Evolutionary conservation across 192 early-diverging fungal genomes (phyloP), one percentile per base, ranked within the genome.

Genomic region (Rhizophagus clarus): DNA sequence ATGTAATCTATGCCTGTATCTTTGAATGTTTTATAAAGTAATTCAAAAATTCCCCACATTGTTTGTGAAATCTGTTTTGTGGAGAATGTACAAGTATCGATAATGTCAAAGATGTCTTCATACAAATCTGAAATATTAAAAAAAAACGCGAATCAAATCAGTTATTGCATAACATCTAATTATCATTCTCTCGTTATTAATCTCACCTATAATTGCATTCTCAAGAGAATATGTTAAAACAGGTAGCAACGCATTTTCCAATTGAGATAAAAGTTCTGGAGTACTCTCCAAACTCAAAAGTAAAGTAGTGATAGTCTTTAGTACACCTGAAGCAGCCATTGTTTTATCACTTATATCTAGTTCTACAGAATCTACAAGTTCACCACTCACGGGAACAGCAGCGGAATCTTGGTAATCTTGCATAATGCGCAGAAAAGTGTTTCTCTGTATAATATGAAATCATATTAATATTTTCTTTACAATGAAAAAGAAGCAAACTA

Each of bases 291-390:
- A 88, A 72, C 94, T 92, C 64, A 94, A 79, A 17, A 99, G 92
- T 61, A 99, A 85, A 11, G 95, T 97, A 80, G 89, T 90, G 66
- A 99, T 91, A 20, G 96, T 97, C 83, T 96, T 96, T 40, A 97
- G 86, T 3, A 97, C 90, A 72, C 96, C 95, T 87, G 94, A 92
- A 20, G 96, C 94, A 1, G 96, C 94, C 90, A 94, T 91, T 14
- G 92, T 94, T 86, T 96, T 96, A 75, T 97, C 96, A 67, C 91
- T 91, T 20, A 91, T 83, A 49, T 89, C 90, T 67, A 94, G 92
- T 63, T 88, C 76, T 10, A 83, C 79, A 75, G 87, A 84, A 24
- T 91, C 86, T 26, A 92, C 87, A 29, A 84, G 81, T 22, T 87
- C 85, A 9, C 83, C 80, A 5, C 84, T 74, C 60, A 86, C 84